Evolutionary conservation across 176 grass and related monocot genomes (phyloP).

Genomic region (Zea mays): DNA sequence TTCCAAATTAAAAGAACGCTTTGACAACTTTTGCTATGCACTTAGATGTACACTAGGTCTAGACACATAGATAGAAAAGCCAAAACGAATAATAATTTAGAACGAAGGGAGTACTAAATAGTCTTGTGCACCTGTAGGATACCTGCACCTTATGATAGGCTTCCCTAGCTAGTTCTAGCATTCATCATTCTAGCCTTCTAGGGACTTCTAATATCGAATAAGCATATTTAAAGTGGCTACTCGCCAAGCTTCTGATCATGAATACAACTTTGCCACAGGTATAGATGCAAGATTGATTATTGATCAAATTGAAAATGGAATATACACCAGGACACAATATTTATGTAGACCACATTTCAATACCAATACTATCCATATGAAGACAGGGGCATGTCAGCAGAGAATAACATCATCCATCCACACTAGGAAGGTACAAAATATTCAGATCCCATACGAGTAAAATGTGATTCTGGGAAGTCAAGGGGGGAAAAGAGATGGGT

Average conservation of each 20-base stretch:
- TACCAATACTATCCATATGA: not conserved
- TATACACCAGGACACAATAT: not conserved
- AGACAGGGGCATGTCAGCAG: not conserved
- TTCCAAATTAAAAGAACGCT: too few species aligned
- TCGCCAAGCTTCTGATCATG: not conserved
- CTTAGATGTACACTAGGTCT: too few species aligned
- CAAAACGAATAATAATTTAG: too few species aligned
- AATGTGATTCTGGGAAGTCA: not conserved
- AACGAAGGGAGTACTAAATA: too few species aligned
- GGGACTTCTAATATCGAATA: not conserved
- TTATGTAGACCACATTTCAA: not conserved
- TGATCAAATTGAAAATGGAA: not conserved
- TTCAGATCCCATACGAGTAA: too few species aligned
- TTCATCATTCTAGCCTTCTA: not conserved
- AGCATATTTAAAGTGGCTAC: not conserved
- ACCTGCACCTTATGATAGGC: not conserved
- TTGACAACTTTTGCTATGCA: too few species aligned
- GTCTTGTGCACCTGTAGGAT: not conserved
- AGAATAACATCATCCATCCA: not conserved
- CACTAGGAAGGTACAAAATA: too few species aligned
- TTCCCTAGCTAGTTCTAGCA: not conserved
- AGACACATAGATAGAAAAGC: too few species aligned
- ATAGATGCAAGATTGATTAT: not conserved
- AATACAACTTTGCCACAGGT: not conserved
- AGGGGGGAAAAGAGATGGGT: not conserved